phyloP scores from a whole-genome alignment of 1,284 basidiomycete genomes.

The Sanghuangporus baumii region DNA sequence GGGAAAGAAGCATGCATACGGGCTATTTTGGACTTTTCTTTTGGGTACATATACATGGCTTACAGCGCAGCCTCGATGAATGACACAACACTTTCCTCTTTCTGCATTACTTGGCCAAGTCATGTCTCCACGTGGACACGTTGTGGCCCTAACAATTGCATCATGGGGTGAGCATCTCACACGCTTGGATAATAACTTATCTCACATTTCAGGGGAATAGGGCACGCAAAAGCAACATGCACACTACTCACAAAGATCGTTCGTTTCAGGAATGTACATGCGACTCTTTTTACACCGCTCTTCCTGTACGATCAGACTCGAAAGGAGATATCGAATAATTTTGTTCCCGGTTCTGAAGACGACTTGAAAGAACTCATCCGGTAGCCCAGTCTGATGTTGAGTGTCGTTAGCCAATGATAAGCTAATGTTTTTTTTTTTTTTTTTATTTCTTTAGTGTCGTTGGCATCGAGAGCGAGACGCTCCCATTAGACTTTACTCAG shows the following conservation, averaged over 20 bases:
- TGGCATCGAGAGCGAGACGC: background rate
- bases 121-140: background rate
- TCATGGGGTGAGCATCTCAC: background rate
- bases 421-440: background rate
- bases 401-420: background rate
- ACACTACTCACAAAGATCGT: constrained; percentile 6
- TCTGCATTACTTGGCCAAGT: no score
- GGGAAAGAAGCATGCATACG: no score
- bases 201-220: background rate
- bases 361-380: background rate
- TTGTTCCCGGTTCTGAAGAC: background rate
- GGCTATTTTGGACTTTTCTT: no score
- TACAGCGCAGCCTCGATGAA: no score
- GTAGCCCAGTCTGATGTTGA: background rate
- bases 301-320: background rate
- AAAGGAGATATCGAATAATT: background rate
- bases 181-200: background rate
- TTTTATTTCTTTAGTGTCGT: background rate
- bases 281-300: constrained; percentile 1
- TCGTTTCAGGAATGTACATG: background rate
- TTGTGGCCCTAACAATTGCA: background rate
- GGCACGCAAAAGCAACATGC: constrained; percentile 6
- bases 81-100: no score
- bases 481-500: background rate
- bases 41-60: no score